Percentiles rank a stretch among this genome's conserved stretches.
Evolutionary conservation across 305 asterid species (phyloP).

Genomic region (Fraxinus sp.): DNA sequence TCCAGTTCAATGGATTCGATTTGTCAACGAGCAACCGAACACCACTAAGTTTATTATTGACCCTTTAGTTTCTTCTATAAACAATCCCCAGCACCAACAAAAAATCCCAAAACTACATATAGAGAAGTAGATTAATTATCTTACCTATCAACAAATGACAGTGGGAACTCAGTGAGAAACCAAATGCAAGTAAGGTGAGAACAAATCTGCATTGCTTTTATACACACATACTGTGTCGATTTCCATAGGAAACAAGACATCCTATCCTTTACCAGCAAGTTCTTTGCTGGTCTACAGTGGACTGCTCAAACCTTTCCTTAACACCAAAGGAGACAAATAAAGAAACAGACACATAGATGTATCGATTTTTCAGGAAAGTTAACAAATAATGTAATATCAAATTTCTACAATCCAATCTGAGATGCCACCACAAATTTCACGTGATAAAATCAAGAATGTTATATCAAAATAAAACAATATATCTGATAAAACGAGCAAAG

Average conservation of each 20-base stretch:
- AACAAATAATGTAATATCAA: neutral
- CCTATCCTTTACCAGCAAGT: neutral
- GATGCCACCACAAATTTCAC: neutral
- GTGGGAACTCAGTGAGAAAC: neutral
- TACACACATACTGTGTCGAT: neutral
- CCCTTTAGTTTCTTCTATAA: neutral
- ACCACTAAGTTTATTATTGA: neutral
- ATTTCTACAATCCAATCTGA: neutral
- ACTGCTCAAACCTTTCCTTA: neutral
- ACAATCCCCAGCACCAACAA: slow-evolving; percentile 5
- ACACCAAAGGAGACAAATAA: neutral
- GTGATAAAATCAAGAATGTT: neutral
- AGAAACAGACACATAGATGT: neutral
- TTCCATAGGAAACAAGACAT: neutral
- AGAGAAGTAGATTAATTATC: neutral
- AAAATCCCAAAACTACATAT: neutral
- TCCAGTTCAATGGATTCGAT: neutral
- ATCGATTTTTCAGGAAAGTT: neutral
- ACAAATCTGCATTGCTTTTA: neutral
- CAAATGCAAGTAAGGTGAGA: slow-evolving; percentile 7
- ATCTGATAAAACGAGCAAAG: neutral
- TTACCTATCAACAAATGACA: neutral
- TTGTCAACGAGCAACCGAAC: neutral
- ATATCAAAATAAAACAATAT: neutral
- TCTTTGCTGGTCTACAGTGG: neutral